Conservation (phyloP, 2,329 filamentous ascomycete species). For the Colletotrichum ledebouriae region DNA sequence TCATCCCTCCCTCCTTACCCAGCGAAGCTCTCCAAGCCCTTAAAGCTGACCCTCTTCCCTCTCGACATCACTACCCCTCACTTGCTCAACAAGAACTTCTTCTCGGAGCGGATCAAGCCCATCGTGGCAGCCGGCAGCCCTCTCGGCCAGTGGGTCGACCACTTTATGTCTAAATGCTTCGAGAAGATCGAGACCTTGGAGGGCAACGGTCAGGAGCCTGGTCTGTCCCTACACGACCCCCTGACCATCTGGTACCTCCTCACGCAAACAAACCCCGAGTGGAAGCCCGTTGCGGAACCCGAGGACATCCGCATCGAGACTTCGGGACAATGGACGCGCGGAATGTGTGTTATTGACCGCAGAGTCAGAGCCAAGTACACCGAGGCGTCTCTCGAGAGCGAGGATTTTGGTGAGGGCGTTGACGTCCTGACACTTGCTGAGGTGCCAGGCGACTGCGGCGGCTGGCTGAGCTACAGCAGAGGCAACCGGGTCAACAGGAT, state of each 20-base stretch:
- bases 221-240: conserved; percentile 81
- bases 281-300: conserved; percentile 68
- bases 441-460: conserved; percentile 78
- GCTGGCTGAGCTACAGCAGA: conserved; percentile 79
- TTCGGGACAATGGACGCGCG: conserved; percentile 91
- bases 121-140: conserved; percentile 75
- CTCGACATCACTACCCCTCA: conserved; percentile 83
- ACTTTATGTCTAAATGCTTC: conserved; percentile 80
- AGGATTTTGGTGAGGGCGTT: conserved; percentile 50
- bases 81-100: conserved; percentile 71
- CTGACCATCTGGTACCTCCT: conserved; percentile 84
- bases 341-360: conserved; percentile 88
- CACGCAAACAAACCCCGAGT: conserved; percentile 68
- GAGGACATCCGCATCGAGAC: conserved; percentile 94
- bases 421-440: conserved; percentile 58
- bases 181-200: conserved; percentile 75
- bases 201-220: conserved; percentile 68
- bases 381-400: conserved; percentile 52
- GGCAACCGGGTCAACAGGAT: conserved; percentile 88
- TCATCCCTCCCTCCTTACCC: conserved; percentile 73
- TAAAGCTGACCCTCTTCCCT: conserved; percentile 80
- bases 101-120: conserved; percentile 67
- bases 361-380: conserved; percentile 70
- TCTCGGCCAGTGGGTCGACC: conserved; percentile 78
- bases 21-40: conserved; percentile 68